A percentile compares a stretch with the other conserved stretches of the same genome.
phyloP scores from a whole-genome alignment of 768 basidiomycete genomes.

The Hemileccinum impolitum region DNA sequence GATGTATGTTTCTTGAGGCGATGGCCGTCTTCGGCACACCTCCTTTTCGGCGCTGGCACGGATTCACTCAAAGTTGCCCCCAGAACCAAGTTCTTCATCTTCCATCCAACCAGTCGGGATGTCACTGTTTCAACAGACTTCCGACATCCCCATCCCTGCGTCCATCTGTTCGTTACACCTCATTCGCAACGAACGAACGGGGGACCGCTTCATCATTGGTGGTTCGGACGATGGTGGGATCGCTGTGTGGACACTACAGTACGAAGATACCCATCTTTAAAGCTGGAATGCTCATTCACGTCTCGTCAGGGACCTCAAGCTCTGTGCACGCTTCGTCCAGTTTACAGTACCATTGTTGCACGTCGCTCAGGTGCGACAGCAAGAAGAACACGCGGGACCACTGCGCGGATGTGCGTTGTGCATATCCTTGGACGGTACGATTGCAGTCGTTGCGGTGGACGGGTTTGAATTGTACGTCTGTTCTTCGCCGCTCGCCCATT shows the following conservation, averaged over 20 bases:
- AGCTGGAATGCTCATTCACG: not conserved
- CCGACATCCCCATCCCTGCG: slow-evolving; percentile 46
- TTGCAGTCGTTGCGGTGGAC: slow-evolving; percentile 73
- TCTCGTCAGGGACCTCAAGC: slow-evolving; percentile 51
- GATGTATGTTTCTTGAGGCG: slow-evolving; percentile 35
- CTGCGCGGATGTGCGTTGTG: slow-evolving; percentile 70
- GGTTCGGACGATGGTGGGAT: slow-evolving; percentile 79
- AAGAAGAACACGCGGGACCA: slow-evolving; percentile 48
- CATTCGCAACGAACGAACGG: slow-evolving; percentile 55
- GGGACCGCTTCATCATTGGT: slow-evolving; percentile 63
- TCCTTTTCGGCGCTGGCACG: slow-evolving; percentile 39
- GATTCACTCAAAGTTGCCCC: not conserved
- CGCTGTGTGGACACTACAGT: slow-evolving; percentile 70
- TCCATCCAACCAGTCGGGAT: slow-evolving; percentile 1
- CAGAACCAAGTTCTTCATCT: slow-evolving; percentile 2
- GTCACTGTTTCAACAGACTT: slow-evolving; percentile 34
- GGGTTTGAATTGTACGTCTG: slow-evolving; percentile 72
- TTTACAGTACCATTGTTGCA: slow-evolving; percentile 64
- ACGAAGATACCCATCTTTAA: slow-evolving; percentile 18
- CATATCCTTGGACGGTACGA: slow-evolving; percentile 73
- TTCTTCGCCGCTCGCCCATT: not conserved
- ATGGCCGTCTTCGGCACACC: slow-evolving; percentile 49
- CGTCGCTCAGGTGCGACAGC: slow-evolving; percentile 50
- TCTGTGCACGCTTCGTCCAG: slow-evolving; percentile 68
- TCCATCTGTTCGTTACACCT: slow-evolving; percentile 46